A percentile compares a stretch with the other conserved stretches of the same genome.
phyloP scores from a whole-genome alignment of 306 rosid species.

The Rosa chinensis region DNA sequence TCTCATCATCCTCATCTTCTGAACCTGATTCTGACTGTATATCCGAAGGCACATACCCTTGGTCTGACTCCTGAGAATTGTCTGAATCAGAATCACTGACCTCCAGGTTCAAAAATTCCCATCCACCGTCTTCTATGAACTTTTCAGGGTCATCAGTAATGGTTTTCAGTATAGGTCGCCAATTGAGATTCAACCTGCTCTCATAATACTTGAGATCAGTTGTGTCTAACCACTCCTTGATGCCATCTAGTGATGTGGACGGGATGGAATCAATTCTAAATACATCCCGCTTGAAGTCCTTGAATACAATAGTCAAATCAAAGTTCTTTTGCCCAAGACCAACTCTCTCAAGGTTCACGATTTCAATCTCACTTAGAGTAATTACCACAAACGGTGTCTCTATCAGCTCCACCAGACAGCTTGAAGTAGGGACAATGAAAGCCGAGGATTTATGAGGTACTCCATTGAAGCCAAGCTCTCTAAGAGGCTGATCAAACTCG shows the following conservation, averaged over 20 bases:
- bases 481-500: slow-evolving; percentile 42
- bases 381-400: slow-evolving; percentile 42
- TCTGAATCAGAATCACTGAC: slow-evolving; percentile 43
- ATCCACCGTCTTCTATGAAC: slow-evolving; percentile 44
- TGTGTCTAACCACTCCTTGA: slow-evolving; percentile 42
- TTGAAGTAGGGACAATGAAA: slow-evolving; percentile 42
- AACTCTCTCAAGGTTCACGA: slow-evolving; percentile 41
- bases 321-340: slow-evolving; percentile 44
- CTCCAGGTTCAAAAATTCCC: slow-evolving; percentile 42
- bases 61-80: slow-evolving; percentile 40
- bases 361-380: slow-evolving; percentile 38
- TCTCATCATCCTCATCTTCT: slow-evolving; percentile 33
- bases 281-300: slow-evolving; percentile 43
- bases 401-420: slow-evolving; percentile 41
- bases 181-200: slow-evolving; percentile 39
- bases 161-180: slow-evolving; percentile 42
- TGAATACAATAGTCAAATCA: slow-evolving; percentile 35
- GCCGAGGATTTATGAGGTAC: slow-evolving; percentile 43
- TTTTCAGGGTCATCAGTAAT: slow-evolving; percentile 38
- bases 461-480: slow-evolving; percentile 47
- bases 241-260: slow-evolving; percentile 39
- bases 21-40: slow-evolving; percentile 40
- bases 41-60: slow-evolving; percentile 42
- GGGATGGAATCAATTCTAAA: slow-evolving; percentile 41
- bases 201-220: slow-evolving; percentile 43